Conservation (phyloP, 306 rosid genomes). For the Quillaja saponaria region DNA sequence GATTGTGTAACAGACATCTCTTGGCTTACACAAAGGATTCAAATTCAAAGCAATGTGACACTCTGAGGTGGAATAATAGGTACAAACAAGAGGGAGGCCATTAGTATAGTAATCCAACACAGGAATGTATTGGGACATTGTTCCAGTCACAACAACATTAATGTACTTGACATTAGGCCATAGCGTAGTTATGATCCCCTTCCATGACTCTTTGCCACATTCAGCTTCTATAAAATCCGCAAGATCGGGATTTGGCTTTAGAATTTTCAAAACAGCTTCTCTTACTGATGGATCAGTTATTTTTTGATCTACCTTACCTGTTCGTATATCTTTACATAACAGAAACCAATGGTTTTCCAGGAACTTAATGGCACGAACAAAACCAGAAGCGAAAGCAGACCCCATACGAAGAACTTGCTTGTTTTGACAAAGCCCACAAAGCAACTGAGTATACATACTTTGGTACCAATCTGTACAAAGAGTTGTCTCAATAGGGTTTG, state of each 20-base stretch:
- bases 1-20: slow-evolving; percentile 39
- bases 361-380: slow-evolving; percentile 44
- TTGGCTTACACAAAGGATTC: slow-evolving; percentile 11
- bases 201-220: slow-evolving; percentile 34
- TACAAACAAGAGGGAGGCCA: slow-evolving; percentile 44
- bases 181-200: slow-evolving; percentile 34
- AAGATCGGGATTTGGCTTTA: slow-evolving; percentile 33
- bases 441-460: slow-evolving; percentile 48
- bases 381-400: slow-evolving; percentile 47
- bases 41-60: slow-evolving; percentile 40
- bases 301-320: slow-evolving; percentile 33
- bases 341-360: slow-evolving; percentile 40
- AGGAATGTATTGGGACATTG: slow-evolving; percentile 46
- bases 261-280: slow-evolving; percentile 30
- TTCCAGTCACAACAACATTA: slow-evolving; percentile 46
- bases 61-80: slow-evolving; percentile 47
- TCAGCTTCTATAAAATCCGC: slow-evolving; percentile 37
- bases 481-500: slow-evolving; percentile 35
- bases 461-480: slow-evolving; percentile 38
- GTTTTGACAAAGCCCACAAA: slow-evolving; percentile 42
- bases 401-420: slow-evolving; percentile 41
- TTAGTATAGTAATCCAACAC: slow-evolving; percentile 34
- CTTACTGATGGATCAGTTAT: slow-evolving; percentile 34
- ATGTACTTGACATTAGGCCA: slow-evolving; percentile 47
- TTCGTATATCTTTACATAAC: slow-evolving; percentile 35